Base-by-base conservation (phyloP, 164 flowering plant species). In the Piper longum region DNA sequence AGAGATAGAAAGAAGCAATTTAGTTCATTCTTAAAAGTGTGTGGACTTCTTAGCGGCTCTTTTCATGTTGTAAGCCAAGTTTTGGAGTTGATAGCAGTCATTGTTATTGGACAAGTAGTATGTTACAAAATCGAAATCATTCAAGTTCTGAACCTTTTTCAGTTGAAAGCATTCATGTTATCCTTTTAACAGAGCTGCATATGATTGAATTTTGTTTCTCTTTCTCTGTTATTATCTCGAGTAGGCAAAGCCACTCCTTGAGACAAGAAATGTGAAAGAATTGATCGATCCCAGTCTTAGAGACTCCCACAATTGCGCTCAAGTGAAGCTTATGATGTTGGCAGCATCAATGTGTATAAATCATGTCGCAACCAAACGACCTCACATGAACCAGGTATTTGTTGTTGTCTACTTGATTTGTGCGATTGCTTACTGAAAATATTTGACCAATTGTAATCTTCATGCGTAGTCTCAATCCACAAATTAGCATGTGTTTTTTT, bases 201-300 rank as follows among this genome's bases (percentile, higher is more conserved):
- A 48, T 14, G 14, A 48, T 14, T 48, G 52, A 48, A 48, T 48
- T 48, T 48, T 48, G 9, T 48, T 48, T 14, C 9, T 9, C 8
- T 14, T 9, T 48, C 3, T 14, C 14, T 5, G 14, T 9, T 36
- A 13, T 9, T 41, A 16, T 36, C 42, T n/a, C 14, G 60, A 57
- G 8, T 64, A 93, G 99, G 97, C 97, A 68, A 95, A 88, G 69
- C 95, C 99, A 54, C 69, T 86, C 17, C 71, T 95, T 62, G 93
- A 88, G 41, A 41, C 72, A 4, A 79, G 75, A 42, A 73, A 77
- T 56, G 62, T 82, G 4, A 76, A 77, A 66, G 91, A 79, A 66
- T 42, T 95, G 48, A 82, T 71, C 0, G 99, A 95, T 78, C 93
- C 93, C 40, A 73, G 76, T 5, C 70, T 95, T 55, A 86, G 78